Conservation (phyloP, 768 basidiomycete species). For the Lactifluus volemus region DNA sequence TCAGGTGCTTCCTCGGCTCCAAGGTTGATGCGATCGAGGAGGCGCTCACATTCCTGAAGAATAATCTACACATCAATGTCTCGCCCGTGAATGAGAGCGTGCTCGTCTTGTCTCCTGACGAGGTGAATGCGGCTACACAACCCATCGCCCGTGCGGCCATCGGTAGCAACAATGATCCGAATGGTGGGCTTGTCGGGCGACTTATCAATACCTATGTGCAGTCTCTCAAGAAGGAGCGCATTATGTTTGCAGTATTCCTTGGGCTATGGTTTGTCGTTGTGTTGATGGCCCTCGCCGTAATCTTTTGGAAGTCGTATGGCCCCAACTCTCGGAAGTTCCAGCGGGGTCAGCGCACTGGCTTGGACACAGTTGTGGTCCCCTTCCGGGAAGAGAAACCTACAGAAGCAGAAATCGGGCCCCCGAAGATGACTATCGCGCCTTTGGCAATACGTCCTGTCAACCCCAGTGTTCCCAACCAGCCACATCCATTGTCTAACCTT, state of each 20-base stretch:
- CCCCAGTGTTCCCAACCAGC: slow-evolving; percentile 34
- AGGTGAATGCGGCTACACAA: slow-evolving; percentile 63
- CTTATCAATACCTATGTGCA: slow-evolving; percentile 66
- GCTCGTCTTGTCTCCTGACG: slow-evolving; percentile 64
- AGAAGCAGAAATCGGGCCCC: slow-evolving; percentile 22
- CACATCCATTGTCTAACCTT: slow-evolving; percentile 20
- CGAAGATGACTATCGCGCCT: slow-evolving; percentile 23
- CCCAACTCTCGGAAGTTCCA: slow-evolving; percentile 35
- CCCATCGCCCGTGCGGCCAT: slow-evolving; percentile 83
- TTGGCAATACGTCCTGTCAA: slow-evolving; percentile 30
- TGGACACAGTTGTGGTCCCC: slow-evolving; percentile 20
- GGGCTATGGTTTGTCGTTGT: slow-evolving; percentile 79
- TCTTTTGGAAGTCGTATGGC: slow-evolving; percentile 67
- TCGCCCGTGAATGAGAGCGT: slow-evolving; percentile 67
- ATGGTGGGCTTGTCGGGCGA: slow-evolving; percentile 58
- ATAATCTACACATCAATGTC: slow-evolving; percentile 76
- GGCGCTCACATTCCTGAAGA: slow-evolving; percentile 84
- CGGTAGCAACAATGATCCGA: slow-evolving; percentile 39
- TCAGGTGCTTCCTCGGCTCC: slow-evolving; percentile 83
- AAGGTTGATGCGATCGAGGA: slow-evolving; percentile 84
- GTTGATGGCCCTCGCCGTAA: slow-evolving; percentile 61
- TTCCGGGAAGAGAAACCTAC: slow-evolving; percentile 20
- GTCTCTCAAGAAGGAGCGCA: slow-evolving; percentile 67
- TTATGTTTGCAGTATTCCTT: slow-evolving; percentile 80
- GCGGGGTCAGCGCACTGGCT: slow-evolving; percentile 19